Percentiles rank a stretch among this genome's conserved stretches.
phyloP scores from a whole-genome alignment of 176 grass and related monocot genomes.

The Zoysia pacifica region DNA sequence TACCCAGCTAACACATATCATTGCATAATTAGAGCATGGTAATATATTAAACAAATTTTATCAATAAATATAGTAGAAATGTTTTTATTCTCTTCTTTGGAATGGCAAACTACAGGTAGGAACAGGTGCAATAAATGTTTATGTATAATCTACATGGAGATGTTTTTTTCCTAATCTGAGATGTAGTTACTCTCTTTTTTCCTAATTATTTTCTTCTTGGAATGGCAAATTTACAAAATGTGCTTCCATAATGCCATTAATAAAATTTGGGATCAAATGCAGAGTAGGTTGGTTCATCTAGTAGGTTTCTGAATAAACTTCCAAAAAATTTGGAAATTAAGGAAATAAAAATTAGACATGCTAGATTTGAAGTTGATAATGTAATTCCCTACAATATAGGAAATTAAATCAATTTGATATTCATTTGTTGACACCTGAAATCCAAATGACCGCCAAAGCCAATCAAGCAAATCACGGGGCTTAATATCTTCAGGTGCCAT shows the following conservation, averaged over 20 bases:
- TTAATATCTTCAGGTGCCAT: neutral
- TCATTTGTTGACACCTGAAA: constrained; percentile 75
- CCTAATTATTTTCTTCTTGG: too few species aligned
- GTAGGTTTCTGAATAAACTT: neutral
- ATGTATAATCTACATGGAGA: too few species aligned
- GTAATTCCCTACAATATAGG: neutral
- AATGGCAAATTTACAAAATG: neutral
- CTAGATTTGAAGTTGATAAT: constrained; percentile 8
- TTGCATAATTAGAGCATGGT: neutral
- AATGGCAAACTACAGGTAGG: neutral
- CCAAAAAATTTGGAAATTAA: neutral
- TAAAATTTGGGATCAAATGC: neutral
- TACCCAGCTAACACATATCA: neutral
- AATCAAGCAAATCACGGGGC: constrained; percentile 79
- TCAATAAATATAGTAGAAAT: neutral
- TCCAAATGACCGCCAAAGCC: constrained; percentile 82
- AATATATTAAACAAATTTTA: neutral
- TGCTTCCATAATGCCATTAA: neutral
- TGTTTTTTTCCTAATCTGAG: too few species aligned
- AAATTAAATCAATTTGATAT: constrained; percentile 8
- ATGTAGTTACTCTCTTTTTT: too few species aligned
- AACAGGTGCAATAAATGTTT: too few species aligned
- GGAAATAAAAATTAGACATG: neutral
- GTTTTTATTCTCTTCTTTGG: neutral
- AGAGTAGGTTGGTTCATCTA: neutral